These are phyloP conservation scores for Deuterostichococcus epilithicus DNA, from an alignment of 139 green algal species.

Conservation along the genomic window DNA sequence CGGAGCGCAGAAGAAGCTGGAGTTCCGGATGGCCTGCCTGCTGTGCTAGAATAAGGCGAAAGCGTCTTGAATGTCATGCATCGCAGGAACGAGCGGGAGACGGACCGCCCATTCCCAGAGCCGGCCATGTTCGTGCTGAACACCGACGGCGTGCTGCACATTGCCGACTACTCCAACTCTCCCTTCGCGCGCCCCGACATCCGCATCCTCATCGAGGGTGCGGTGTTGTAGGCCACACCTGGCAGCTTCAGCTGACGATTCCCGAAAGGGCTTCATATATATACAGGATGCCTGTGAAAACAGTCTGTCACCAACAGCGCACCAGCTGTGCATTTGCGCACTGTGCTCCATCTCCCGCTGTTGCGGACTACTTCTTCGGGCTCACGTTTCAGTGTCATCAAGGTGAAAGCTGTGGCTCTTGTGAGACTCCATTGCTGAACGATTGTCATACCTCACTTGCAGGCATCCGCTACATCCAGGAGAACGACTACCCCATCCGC, in stretches of 20 bases:
- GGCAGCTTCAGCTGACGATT: not conserved
- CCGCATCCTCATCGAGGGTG: slow-evolving; percentile 28
- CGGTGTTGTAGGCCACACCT: not conserved
- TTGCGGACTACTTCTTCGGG: no score
- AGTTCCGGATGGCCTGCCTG: no score
- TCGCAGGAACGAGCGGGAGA: slow-evolving; percentile 21
- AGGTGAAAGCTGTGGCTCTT: no score
- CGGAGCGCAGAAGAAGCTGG: no score
- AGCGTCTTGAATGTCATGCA: not conserved
- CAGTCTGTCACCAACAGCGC: no score
- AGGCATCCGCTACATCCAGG: slow-evolving; percentile 36
- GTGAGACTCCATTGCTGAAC: no score
- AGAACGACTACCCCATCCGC: slow-evolving; percentile 29
- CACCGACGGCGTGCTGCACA: slow-evolving; percentile 44
- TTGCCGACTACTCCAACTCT: slow-evolving; percentile 52
- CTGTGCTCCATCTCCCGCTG: no score
- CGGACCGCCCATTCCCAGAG: slow-evolving; percentile 36
- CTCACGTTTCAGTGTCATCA: no score
- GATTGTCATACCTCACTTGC: not conserved
- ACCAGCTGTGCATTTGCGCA: no score
- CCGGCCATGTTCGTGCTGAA: slow-evolving; percentile 57
- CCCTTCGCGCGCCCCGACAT: slow-evolving; percentile 50
- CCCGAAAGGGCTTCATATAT: no score
- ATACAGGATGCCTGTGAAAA: no score
- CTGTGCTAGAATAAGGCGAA: no score